Evolutionary conservation across 306 rosid genomes (phyloP).

Genomic region (Pyrus pyrifolia): DNA sequence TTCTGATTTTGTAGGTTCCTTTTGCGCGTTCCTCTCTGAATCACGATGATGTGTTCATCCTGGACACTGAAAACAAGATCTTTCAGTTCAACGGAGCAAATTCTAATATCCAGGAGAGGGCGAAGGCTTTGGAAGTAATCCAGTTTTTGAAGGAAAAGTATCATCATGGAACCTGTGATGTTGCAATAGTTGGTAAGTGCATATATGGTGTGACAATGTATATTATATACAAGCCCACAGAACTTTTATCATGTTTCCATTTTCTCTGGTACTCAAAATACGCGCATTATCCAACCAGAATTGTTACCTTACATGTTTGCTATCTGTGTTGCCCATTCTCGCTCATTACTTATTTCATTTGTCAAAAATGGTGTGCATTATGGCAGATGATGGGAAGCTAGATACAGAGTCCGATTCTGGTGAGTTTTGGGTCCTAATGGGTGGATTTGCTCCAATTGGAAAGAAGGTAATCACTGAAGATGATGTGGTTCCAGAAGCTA

Average conservation of each 20-base stretch:
- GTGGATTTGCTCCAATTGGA: conserved; percentile 98
- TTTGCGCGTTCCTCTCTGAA: conserved; percentile 92
- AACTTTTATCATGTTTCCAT: not conserved
- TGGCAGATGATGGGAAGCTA: conserved; percentile 94
- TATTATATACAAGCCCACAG: not conserved
- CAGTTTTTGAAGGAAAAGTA: conserved; percentile 92
- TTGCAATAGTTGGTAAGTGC: conserved; percentile 93
- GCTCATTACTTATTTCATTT: not conserved
- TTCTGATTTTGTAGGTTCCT: conserved; percentile 64
- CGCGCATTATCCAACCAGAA: conserved; percentile 1
- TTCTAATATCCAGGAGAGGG: conserved; percentile 98
- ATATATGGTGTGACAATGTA: not conserved
- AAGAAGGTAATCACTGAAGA: conserved; percentile 81
- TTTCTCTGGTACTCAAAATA: not conserved
- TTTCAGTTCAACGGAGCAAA: conserved; percentile 97
- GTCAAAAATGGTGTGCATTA: conserved; percentile 8
- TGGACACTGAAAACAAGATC: conserved; percentile 76
- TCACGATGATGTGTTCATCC: conserved; percentile 95
- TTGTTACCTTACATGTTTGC: conserved; percentile 13
- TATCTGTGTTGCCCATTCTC: conserved; percentile 10
- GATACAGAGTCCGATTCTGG: conserved; percentile 99
- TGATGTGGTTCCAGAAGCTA: conserved; percentile 74
- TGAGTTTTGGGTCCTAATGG: conserved; percentile 98
- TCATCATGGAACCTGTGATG: conserved; percentile 80
- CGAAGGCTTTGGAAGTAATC: conserved; percentile 90